Percentiles rank a stretch among this genome's conserved stretches.
Conservation (phyloP, 2,329 filamentous ascomycete species). For the Ambrosiella beaveri region DNA sequence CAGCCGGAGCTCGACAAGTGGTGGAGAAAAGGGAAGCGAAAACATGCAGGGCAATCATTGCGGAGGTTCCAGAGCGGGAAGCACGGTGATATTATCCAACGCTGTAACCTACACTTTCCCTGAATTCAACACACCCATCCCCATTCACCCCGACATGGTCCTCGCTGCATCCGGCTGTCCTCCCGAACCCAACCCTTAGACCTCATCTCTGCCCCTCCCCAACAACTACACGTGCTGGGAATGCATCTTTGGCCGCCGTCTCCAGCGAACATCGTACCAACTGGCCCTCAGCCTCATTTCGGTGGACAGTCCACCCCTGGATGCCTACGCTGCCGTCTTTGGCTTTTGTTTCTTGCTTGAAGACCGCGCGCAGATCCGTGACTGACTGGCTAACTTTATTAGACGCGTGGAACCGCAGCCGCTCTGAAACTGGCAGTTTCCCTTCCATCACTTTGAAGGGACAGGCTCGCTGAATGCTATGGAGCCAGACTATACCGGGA, state of each 20-base stretch:
- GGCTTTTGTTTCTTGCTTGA: conserved; percentile 52
- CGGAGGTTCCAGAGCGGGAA: neutral
- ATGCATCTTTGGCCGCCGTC: conserved; percentile 48
- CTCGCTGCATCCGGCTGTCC: neutral
- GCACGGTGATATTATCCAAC: neutral
- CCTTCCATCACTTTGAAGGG: conserved; percentile 49
- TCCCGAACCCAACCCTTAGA: neutral
- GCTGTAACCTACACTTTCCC: neutral
- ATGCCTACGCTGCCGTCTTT: conserved; percentile 40
- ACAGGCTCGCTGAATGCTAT: conserved; percentile 38
- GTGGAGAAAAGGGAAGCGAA: too few relatives aligned
- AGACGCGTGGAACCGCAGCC: conserved; percentile 22
- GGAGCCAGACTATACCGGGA: neutral
- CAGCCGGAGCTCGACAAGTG: too few relatives aligned
- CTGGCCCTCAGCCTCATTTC: conserved; percentile 40
- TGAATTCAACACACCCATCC: neutral
- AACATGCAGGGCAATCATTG: neutral
- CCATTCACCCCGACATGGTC: neutral
- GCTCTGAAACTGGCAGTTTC: conserved; percentile 40
- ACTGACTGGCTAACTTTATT: conserved; percentile 23
- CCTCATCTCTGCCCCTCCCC: conserved; percentile 24
- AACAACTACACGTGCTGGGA: conserved; percentile 46
- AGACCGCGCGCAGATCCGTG: conserved; percentile 29
- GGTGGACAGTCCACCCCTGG: conserved; percentile 30
- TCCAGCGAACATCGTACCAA: conserved; percentile 51